Conservation (phyloP, 371 early-diverging fungal genomes). For the Cladochytrium tenue region DNA sequence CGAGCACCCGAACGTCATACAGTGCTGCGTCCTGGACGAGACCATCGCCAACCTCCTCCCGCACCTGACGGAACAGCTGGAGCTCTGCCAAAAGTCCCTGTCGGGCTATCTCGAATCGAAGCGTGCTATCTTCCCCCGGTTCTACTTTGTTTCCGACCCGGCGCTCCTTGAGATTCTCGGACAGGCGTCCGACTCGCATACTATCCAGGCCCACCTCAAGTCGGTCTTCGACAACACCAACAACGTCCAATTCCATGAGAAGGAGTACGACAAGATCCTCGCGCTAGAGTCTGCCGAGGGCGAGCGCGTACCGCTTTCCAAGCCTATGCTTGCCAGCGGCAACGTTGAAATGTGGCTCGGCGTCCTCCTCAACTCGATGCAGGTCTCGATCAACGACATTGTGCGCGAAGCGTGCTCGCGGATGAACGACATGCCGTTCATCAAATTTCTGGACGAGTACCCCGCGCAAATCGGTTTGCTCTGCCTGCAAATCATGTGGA, state of each 20-base stretch:
- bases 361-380: slow-evolving; percentile 55
- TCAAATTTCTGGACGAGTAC: slow-evolving; percentile 64
- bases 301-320: slow-evolving; percentile 51
- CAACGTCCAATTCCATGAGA: slow-evolving; percentile 62
- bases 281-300: slow-evolving; percentile 61
- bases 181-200: slow-evolving; percentile 66
- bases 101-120: slow-evolving; percentile 65
- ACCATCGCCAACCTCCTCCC: slow-evolving; percentile 64
- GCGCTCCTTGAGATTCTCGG: slow-evolving; percentile 65
- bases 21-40: slow-evolving; percentile 63
- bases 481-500: slow-evolving; percentile 63
- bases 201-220: slow-evolving; percentile 64
- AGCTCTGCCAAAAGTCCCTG: slow-evolving; percentile 66
- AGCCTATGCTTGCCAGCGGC: slow-evolving; percentile 59
- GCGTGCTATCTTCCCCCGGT: slow-evolving; percentile 66
- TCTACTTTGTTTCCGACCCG: slow-evolving; percentile 68
- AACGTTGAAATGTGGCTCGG: slow-evolving; percentile 69
- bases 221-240: slow-evolving; percentile 62
- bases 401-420: slow-evolving; percentile 56
- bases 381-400: slow-evolving; percentile 58
- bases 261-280: slow-evolving; percentile 66
- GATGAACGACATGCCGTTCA: slow-evolving; percentile 59
- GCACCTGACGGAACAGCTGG: slow-evolving; percentile 64
- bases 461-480: slow-evolving; percentile 66
- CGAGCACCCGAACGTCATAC: slow-evolving; percentile 65